Percentiles rank a stretch among this genome's conserved stretches.
Evolutionary conservation across 2,329 filamentous ascomycete genomes (phyloP).

Genomic region (Aspergillus aculeatus): DNA sequence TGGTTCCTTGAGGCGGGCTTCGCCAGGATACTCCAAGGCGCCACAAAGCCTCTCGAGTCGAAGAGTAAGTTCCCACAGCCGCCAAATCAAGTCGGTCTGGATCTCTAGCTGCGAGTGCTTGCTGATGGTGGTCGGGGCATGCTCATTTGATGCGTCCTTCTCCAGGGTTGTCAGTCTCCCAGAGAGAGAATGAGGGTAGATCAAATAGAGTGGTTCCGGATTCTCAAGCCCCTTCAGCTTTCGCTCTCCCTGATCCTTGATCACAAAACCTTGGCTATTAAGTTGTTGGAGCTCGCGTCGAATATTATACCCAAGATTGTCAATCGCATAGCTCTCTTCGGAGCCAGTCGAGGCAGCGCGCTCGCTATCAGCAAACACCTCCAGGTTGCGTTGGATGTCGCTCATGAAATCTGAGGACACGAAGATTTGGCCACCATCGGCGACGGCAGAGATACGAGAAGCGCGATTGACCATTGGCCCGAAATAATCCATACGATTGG

Average conservation of each 20-base stretch:
- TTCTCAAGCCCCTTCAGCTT: constrained; percentile 98
- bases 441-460: constrained; percentile 87
- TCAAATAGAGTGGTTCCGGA: constrained; percentile 89
- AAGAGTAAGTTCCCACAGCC: constrained; percentile 82
- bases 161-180: constrained; percentile 60
- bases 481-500: constrained; percentile 98
- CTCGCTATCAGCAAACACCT: constrained; percentile 84
- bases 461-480: constrained; percentile 99
- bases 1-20: constrained; percentile 67
- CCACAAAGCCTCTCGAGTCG: constrained; percentile 92
- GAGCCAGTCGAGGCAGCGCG: constrained; percentile 66
- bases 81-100: constrained; percentile 83
- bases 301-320: constrained; percentile 71
- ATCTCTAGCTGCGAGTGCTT: constrained; percentile 69
- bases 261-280: constrained; percentile 89
- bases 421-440: constrained; percentile 94
- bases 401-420: constrained; percentile 96
- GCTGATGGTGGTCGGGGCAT: constrained; percentile 56
- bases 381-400: constrained; percentile 87
- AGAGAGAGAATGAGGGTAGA: constrained; percentile 86
- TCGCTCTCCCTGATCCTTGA: constrained; percentile 92
- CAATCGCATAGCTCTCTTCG: constrained; percentile 74
- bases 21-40: constrained; percentile 70
- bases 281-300: constrained; percentile 83
- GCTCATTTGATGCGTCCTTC: constrained; percentile 48